Evolutionary conservation across 208 protist species (phyloP).

Genomic region (Wallacemonas sp.): DNA sequence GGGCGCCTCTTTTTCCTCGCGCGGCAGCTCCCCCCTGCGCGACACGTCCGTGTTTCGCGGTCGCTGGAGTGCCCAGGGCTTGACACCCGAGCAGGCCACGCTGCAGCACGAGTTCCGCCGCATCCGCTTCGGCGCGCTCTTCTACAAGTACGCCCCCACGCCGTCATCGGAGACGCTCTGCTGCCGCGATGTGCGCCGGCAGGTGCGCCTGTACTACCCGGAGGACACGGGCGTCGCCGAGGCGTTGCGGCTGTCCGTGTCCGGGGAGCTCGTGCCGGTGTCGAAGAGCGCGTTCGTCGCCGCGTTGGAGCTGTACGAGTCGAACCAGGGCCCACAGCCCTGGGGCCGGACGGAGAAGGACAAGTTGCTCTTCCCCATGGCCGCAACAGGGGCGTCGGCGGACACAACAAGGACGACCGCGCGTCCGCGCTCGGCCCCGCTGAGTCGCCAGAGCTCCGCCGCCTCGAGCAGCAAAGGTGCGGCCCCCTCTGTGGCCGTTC

Average conservation of each 20-base stretch:
- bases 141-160: conserved; percentile 76
- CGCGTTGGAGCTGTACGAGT: conserved; percentile 52
- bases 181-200: conserved; percentile 43
- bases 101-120: conserved; percentile 39
- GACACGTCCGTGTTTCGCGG: neutral
- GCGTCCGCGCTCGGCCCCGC: neutral
- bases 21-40: neutral
- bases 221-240: conserved; percentile 58
- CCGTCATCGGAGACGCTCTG: conserved; percentile 32
- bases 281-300: conserved; percentile 59
- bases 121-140: conserved; percentile 78
- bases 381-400: neutral
- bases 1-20: too few relatives aligned
- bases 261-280: conserved; percentile 23
- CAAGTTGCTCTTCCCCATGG: conserved; percentile 21
- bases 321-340: conserved; percentile 45
- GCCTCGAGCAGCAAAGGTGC: neutral
- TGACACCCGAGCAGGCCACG: conserved; percentile 9
- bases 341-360: conserved; percentile 48
- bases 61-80: conserved; percentile 2
- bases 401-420: neutral
- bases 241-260: conserved; percentile 32
- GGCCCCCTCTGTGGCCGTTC: neutral
- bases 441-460: conserved; percentile 6
- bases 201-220: conserved; percentile 57